Conservation (phyloP, 176 grass and related monocot genomes). For the Musa acuminata region DNA sequence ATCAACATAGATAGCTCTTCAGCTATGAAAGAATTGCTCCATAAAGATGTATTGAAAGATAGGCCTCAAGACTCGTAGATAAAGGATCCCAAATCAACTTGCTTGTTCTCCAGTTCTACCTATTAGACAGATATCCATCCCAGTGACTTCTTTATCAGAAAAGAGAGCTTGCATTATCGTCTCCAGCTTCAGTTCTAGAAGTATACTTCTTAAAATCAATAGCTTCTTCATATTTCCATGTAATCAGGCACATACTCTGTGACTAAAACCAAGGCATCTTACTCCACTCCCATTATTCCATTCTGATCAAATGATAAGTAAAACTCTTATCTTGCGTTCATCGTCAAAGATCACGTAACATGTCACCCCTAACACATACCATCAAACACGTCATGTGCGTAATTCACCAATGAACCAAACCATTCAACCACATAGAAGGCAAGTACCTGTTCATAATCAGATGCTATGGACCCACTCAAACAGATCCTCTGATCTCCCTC, state of each 20-base stretch:
- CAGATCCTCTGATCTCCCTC: too few species aligned
- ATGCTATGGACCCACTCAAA: too few species aligned
- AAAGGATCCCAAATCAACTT: not conserved
- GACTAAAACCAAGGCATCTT: not conserved
- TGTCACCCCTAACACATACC: not conserved
- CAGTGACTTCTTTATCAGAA: not conserved
- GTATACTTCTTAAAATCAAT: too few species aligned
- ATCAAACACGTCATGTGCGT: not conserved
- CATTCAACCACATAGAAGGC: too few species aligned
- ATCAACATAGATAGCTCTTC: too few species aligned
- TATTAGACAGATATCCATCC: not conserved
- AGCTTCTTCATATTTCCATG: too few species aligned
- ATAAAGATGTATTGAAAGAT: too few species aligned
- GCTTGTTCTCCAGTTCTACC: not conserved
- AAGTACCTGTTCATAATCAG: too few species aligned
- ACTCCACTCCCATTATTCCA: not conserved
- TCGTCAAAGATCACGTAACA: not conserved
- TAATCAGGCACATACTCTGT: too few species aligned
- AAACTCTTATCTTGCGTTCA: not conserved
- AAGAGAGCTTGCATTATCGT: not conserved
- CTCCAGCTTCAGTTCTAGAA: not conserved
- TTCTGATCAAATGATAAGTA: not conserved
- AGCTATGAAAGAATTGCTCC: too few species aligned
- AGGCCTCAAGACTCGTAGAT: too few species aligned
- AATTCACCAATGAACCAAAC: not conserved